These are phyloP conservation scores for Torulaspora pretoriensis DNA, from an alignment of 1,139 yeast genomes.

Conservation along the genomic window DNA sequence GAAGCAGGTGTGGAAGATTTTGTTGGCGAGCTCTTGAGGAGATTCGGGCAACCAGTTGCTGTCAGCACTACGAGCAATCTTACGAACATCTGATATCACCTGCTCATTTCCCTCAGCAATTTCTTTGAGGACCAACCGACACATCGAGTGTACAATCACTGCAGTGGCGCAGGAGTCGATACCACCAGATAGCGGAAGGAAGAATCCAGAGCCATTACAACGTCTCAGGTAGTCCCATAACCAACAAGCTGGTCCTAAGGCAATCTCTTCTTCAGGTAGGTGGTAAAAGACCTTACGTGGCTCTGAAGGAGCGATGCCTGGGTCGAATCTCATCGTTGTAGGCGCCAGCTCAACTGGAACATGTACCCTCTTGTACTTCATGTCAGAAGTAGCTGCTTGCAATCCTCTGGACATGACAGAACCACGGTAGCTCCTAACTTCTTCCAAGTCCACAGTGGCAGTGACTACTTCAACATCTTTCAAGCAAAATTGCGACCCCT, in stretches of 20 bases:
- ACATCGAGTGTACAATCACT: constrained; percentile 90
- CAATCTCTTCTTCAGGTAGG: constrained; percentile 90
- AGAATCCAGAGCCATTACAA: constrained; percentile 84
- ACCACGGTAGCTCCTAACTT: constrained; percentile 77
- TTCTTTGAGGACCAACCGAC: constrained; percentile 71
- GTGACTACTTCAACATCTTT: constrained; percentile 88
- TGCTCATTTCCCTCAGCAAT: constrained; percentile 61
- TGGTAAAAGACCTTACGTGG: constrained; percentile 56
- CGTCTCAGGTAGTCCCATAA: constrained; percentile 95
- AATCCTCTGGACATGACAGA: constrained; percentile 69
- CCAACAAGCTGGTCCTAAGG: constrained; percentile 99
- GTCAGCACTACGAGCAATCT: constrained; percentile 49
- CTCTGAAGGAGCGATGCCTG: constrained; percentile 57
- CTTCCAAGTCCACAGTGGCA: constrained; percentile 91
- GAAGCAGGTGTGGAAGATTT: constrained; percentile 80
- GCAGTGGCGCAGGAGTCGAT: constrained; percentile 98
- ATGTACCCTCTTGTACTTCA: constrained; percentile 56
- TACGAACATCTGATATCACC: constrained; percentile 70
- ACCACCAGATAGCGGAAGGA: constrained; percentile 93
- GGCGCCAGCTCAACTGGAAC: constrained; percentile 63
- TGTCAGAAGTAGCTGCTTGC: constrained; percentile 55
- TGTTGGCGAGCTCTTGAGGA: constrained; percentile 70
- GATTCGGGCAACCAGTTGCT: constrained; percentile 61
- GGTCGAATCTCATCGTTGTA: constrained; percentile 53
- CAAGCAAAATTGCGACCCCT: constrained; percentile 84